phyloP scores from a whole-genome alignment of 805 yeast genomes.

The Vanderwaltozyma yarrowii region DNA sequence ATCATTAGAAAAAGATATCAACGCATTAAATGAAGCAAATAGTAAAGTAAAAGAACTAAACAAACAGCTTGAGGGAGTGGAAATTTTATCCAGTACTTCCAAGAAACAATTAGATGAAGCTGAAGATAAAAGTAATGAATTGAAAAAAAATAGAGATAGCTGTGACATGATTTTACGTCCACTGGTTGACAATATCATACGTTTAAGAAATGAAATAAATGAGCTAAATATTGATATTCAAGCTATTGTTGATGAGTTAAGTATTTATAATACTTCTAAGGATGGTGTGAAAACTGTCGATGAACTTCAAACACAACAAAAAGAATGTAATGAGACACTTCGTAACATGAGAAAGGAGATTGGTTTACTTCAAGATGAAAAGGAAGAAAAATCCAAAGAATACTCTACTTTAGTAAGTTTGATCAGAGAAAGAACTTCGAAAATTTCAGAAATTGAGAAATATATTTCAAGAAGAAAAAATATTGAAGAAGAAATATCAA shows the following conservation, averaged over 20 bases:
- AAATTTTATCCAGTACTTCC: not conserved
- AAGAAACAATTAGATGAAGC: constrained; percentile 14
- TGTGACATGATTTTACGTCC: constrained; percentile 21
- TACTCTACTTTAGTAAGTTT: constrained; percentile 11
- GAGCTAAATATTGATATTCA: constrained; percentile 14
- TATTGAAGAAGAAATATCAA: constrained; percentile 8
- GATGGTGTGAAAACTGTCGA: constrained; percentile 20
- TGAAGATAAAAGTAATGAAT: constrained; percentile 19
- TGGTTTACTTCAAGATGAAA: constrained; percentile 15
- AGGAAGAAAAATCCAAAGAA: constrained; percentile 17
- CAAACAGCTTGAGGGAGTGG: not conserved
- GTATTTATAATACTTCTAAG: constrained; percentile 10
- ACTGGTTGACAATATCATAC: constrained; percentile 19
- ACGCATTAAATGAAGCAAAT: constrained; percentile 6
- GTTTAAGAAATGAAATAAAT: constrained; percentile 20
- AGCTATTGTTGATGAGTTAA: constrained; percentile 20
- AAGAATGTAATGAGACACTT: constrained; percentile 11
- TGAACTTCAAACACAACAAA: constrained; percentile 19
- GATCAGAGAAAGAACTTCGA: constrained; percentile 15
- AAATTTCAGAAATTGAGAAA: constrained; percentile 18
- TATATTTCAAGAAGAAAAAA: constrained; percentile 7
- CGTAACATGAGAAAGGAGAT: constrained; percentile 18
- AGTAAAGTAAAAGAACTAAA: constrained; percentile 5
- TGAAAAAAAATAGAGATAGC: constrained; percentile 11
- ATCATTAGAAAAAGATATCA: constrained; percentile 17